Evolutionary conservation across 179 eudicot genomes (phyloP).

Genomic region (Sideroxylon spinosum): DNA sequence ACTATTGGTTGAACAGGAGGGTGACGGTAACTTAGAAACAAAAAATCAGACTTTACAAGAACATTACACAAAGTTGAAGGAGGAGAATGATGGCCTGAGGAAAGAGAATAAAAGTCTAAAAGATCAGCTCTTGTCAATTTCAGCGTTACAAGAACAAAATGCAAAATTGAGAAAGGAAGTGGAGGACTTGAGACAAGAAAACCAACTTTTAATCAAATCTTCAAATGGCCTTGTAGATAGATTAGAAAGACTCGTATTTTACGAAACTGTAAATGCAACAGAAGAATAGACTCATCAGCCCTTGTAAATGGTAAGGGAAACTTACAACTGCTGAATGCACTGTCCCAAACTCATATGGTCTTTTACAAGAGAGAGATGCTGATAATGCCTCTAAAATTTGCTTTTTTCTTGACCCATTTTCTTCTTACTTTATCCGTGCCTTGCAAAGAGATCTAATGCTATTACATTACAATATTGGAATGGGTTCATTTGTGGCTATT

Average conservation of each 20-base stretch:
- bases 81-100: conserved; percentile 24
- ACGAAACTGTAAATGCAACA: background rate
- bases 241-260: conserved; percentile 6
- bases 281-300: background rate
- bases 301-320: conserved; percentile 7
- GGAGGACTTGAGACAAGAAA: conserved; percentile 38
- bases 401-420: background rate
- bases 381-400: background rate
- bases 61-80: conserved; percentile 20
- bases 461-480: too few species aligned
- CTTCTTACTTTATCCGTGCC: background rate
- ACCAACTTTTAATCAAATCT: background rate
- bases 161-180: conserved; percentile 32
- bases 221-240: background rate
- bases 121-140: conserved; percentile 17
- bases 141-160: conserved; percentile 21
- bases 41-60: conserved; percentile 4
- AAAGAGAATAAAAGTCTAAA: conserved; percentile 29
- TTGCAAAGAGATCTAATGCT: too few species aligned
- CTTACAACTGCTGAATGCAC: background rate
- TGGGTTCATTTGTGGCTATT: too few species aligned
- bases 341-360: background rate
- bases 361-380: background rate
- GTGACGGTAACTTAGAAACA: background rate
- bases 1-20: conserved; percentile 16